These are phyloP conservation scores for Globisporangium yorkense DNA, from an alignment of 352 stramenopile genomes.

Conservation along the genomic window DNA sequence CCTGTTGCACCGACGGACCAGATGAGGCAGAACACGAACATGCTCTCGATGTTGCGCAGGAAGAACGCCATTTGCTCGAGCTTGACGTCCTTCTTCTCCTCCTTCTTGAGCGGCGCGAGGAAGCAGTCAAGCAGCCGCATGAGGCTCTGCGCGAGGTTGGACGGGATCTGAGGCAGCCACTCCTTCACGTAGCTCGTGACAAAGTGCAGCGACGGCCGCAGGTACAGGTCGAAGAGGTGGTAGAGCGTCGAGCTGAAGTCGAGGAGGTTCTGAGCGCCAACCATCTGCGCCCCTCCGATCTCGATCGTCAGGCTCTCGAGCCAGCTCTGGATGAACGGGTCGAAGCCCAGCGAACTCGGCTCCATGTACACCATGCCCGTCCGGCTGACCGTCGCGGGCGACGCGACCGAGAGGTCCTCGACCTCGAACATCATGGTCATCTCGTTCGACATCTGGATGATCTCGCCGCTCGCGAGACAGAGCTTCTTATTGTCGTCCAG, in stretches of 20 bases:
- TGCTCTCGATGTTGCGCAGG: slow-evolving; percentile 71
- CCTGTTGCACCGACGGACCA: slow-evolving; percentile 91
- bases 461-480: slow-evolving; percentile 92
- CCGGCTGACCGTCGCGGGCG: slow-evolving; percentile 89
- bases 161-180: slow-evolving; percentile 89
- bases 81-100: slow-evolving; percentile 84
- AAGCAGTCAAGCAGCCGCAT: slow-evolving; percentile 92
- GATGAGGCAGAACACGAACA: slow-evolving; percentile 91
- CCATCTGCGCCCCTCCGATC: slow-evolving; percentile 29
- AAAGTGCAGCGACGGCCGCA: slow-evolving; percentile 75
- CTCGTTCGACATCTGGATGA: slow-evolving; percentile 91
- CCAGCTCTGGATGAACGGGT: slow-evolving; percentile 89
- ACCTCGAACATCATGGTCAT: slow-evolving; percentile 98
- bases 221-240: slow-evolving; percentile 86
- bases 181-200: slow-evolving; percentile 87
- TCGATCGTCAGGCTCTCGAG: slow-evolving; percentile 64
- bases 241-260: slow-evolving; percentile 47
- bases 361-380: slow-evolving; percentile 98
- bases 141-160: slow-evolving; percentile 86
- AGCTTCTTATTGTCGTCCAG: slow-evolving; percentile 96
- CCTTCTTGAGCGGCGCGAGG: slow-evolving; percentile 72
- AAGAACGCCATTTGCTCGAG: slow-evolving; percentile 63
- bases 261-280: slow-evolving; percentile 39
- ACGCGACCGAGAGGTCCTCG: slow-evolving; percentile 92
- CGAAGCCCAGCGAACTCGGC: slow-evolving; percentile 87